Conservation (phyloP, 495 filamentous ascomycete genomes). For the Penicillium cosmopolitanum region DNA sequence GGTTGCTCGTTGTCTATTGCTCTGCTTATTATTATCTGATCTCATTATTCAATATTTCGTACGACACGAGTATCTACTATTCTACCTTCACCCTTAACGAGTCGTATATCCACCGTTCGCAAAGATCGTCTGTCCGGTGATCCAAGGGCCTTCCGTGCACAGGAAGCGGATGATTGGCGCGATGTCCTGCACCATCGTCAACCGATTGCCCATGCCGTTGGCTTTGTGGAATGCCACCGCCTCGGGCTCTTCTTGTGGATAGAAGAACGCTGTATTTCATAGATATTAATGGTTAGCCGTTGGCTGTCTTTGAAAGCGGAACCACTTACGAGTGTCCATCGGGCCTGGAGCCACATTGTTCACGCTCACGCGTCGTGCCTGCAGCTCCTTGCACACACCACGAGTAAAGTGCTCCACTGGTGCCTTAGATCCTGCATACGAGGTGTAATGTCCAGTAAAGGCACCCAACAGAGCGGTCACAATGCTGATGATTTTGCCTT, state of each 20-base stretch:
- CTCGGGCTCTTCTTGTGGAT: conserved; percentile 37
- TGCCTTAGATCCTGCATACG: conserved; percentile 44
- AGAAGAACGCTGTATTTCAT: conserved; percentile 36
- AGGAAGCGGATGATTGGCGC: conserved; percentile 42
- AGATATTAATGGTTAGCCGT: background rate
- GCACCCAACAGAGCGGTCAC: conserved; percentile 41
- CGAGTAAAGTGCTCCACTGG: conserved; percentile 46
- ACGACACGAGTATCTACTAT: background rate
- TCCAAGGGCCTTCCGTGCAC: conserved; percentile 41
- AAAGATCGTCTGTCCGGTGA: conserved; percentile 48
- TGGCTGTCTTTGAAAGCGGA: background rate
- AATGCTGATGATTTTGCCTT: conserved; percentile 43
- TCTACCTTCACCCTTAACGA: conserved; percentile 18
- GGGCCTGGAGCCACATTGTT: conserved; percentile 44
- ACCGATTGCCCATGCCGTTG: conserved; percentile 36
- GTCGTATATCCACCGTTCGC: conserved; percentile 46
- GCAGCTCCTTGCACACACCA: conserved; percentile 45
- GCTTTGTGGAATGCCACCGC: conserved; percentile 38
- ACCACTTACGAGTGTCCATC: conserved; percentile 46
- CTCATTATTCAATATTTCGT: background rate
- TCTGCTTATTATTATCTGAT: background rate
- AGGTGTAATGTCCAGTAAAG: conserved; percentile 45
- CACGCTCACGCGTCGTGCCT: conserved; percentile 36
- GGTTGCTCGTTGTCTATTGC: background rate
- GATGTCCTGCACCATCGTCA: conserved; percentile 40